Base-by-base conservation (phyloP, 1,139 yeast species). In the Kodamaea fungicola region DNA sequence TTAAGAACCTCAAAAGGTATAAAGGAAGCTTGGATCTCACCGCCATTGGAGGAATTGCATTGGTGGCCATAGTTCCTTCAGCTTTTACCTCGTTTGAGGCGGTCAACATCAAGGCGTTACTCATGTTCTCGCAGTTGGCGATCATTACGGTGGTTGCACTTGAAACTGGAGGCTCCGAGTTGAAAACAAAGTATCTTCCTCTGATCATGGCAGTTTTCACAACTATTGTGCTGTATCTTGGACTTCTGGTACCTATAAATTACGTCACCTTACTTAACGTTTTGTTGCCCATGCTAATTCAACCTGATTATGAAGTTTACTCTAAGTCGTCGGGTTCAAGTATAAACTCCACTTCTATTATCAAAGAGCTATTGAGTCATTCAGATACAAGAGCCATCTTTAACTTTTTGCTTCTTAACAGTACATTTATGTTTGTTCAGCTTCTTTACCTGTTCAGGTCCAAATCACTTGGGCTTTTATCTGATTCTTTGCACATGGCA, bases 401-500 rank as follows among this genome's bases (percentile, higher is more conserved):
- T 58, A 84, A 87, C 43, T 94, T 92, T 52, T 63, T 94, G 35
- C 59, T 92, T 42, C 71, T 94, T 42, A 94, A 94, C 61, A 79
- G 95, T 16, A 76, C 92, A 2, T 94, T 92, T 61, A 94, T 94
- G 99, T 78, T 94, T 52, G 82, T 94, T 31, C 98, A 94, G 61
- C 71, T 92, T 46, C 64, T 90, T 10, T 94, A 94, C 56, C 90
- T 97, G 1, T 84, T 94, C 61, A 72, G 95, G 45, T 89, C 97
- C 0, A 90, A 87, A 54, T 90, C 97, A 0, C 66, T 94, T 29
- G 97, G 98, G 7, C 68, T 94, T 22, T 64, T 94, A 34, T 88
- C 96, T 6, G 99, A 94, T 54, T 88, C 96, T 3, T 71, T 92
- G 36, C 99, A 92, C 60, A 92, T 92, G 99, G 87, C 95, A 3